phyloP scores from a whole-genome alignment of 768 basidiomycete species.

The Auricularia sp. region DNA sequence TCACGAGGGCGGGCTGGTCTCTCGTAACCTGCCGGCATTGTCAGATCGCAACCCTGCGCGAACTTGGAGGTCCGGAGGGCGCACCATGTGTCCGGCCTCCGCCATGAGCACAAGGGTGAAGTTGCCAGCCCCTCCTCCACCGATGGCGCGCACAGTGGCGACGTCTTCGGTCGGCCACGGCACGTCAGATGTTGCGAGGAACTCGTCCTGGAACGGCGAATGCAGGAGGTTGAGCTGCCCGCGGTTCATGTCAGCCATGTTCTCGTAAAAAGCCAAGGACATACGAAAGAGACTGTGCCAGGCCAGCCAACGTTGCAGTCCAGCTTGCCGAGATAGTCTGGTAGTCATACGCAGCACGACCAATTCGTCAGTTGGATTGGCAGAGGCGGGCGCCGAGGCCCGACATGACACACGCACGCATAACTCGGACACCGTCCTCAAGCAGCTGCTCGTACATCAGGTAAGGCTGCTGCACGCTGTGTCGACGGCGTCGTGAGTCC shows the following conservation, averaged over 20 bases:
- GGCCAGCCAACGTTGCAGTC: constrained; percentile 24
- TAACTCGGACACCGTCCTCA: constrained; percentile 17
- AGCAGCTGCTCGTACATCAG: constrained; percentile 19
- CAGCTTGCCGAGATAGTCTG: constrained; percentile 23
- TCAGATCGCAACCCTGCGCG: neutral
- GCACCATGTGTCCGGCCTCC: constrained; percentile 25
- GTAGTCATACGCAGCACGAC: neutral
- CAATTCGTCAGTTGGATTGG: no score
- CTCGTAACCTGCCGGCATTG: constrained; percentile 10
- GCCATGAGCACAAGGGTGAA: constrained; percentile 22
- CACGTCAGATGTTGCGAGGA: constrained; percentile 18
- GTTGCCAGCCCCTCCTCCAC: constrained; percentile 21
- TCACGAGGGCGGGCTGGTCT: constrained; percentile 17
- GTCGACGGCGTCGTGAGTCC: neutral
- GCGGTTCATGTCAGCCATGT: neutral
- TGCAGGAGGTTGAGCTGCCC: constrained; percentile 17
- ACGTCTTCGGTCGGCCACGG: constrained; percentile 18
- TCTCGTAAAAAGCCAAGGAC: constrained; percentile 4
- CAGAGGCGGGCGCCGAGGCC: no score
- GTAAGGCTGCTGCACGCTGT: constrained; percentile 14
- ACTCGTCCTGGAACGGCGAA: constrained; percentile 18
- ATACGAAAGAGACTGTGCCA: constrained; percentile 21
- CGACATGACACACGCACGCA: constrained; percentile 5
- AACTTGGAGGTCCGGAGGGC: constrained; percentile 1
- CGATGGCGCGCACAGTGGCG: constrained; percentile 18